Evolutionary conservation across 495 filamentous ascomycete genomes (phyloP), one percentile per base, ranked within the genome.

Genomic region (Bombardia bombarda): DNA sequence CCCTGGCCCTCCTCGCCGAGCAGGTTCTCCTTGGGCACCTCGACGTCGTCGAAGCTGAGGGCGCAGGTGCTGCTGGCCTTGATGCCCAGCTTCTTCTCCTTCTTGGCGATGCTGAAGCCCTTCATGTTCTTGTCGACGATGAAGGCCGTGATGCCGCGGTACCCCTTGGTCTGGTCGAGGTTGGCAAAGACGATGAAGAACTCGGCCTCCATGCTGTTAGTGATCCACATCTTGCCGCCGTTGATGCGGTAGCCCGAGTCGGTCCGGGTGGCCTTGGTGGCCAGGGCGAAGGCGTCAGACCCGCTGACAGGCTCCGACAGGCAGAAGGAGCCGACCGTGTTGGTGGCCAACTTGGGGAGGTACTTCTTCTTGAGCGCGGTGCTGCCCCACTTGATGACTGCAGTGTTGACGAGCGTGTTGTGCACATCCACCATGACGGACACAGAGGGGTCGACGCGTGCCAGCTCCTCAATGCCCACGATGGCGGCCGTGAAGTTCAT

Each of bases 21-120:
- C 6, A 99, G 65, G 63, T 95, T 90, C 57, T 82, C 84, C 61
- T 80, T 80, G 22, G 70, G 90, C 14, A 99, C 78, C 56, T 92
- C 80, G 19, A 97, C 90, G 56, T 97, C 92, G 63, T 99, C 92
- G 49, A 99, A 96, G 74, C 83, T 99, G 57, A 99, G 74, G 35
- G 93, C 88, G 65, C 92, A 99, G 17, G 92, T 99, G 70, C 84
- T 90, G 69, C 85, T 90, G 2, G 92, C 92, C 42, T 74, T 80
- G 67, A 99, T 99, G 32, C 92, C 92, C 24, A 99, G 79, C 74
- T 99, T 99, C 82, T 95, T 95, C 74, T 99, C 92, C 73, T 99
- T 99, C 78, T 99, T 99, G 16, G 92, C 87, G 60, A 99, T 90
- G 14, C 76, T 80, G 74, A 99, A 97, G 4, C 92, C 92, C 43